phyloP scores from a whole-genome alignment of 345 rosid genomes.

The Durio zibethinus region DNA sequence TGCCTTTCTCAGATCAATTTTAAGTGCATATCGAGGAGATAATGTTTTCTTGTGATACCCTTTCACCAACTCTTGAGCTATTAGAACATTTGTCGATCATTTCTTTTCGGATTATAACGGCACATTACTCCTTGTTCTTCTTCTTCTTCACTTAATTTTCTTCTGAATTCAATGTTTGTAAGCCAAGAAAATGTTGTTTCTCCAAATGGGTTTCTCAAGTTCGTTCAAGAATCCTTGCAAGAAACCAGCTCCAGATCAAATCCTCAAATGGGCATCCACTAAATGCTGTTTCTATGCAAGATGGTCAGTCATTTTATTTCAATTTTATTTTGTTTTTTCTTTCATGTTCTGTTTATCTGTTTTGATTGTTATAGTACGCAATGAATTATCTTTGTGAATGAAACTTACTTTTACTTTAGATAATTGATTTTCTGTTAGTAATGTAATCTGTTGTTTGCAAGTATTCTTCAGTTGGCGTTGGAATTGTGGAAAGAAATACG shows the following conservation, averaged over 20 bases:
- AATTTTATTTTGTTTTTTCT: not conserved
- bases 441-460: not conserved
- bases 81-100: constrained; percentile 10
- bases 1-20: too few relatives aligned
- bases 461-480: not conserved
- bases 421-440: not conserved
- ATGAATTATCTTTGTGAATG: not conserved
- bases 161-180: constrained; percentile 24
- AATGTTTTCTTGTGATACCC: too few relatives aligned
- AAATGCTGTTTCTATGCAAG: constrained; percentile 50
- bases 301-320: constrained; percentile 42
- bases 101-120: too few relatives aligned
- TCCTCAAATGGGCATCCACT: constrained; percentile 64
- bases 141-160: constrained; percentile 35
- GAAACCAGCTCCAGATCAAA: constrained; percentile 44
- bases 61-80: too few relatives aligned
- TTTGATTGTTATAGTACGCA: not conserved
- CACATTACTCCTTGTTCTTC: constrained; percentile 34
- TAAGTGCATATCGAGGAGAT: too few relatives aligned
- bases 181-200: constrained; percentile 39
- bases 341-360: not conserved
- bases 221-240: constrained; percentile 38
- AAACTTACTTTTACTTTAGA: not conserved
- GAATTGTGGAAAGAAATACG: not conserved
- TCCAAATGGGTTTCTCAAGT: constrained; percentile 37